A percentile compares a stretch with the other conserved stretches of the same genome.
phyloP scores from a whole-genome alignment of 2,329 filamentous ascomycete genomes.

The Gliomastix tumulicola region DNA sequence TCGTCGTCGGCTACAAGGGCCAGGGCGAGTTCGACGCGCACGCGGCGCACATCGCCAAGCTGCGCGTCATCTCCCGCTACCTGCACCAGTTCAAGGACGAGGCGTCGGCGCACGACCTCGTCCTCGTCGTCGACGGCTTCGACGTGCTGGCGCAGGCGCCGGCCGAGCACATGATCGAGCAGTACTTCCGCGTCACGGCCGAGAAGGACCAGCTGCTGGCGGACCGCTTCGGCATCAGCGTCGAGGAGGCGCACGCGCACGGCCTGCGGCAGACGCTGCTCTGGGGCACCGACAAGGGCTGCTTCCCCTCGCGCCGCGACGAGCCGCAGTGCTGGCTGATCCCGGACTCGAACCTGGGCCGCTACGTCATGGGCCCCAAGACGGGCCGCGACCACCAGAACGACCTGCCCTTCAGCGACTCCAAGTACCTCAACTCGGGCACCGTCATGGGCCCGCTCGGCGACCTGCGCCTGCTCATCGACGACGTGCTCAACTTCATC shows the following conservation, averaged over 20 bases:
- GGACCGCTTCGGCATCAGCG: conserved; percentile 9
- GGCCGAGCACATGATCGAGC: conserved; percentile 11
- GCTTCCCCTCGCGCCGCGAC: conserved; percentile 5
- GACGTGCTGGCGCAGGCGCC: conserved; percentile 15
- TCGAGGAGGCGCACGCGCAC: conserved; percentile 8
- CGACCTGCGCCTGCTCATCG: conserved; percentile 11
- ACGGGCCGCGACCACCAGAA: conserved; percentile 8
- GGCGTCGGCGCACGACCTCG: conserved; percentile 11
- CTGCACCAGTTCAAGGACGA: conserved; percentile 4
- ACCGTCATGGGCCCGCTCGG: conserved; percentile 12
- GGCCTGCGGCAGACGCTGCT: conserved; percentile 12
- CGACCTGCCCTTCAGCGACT: conserved; percentile 6
- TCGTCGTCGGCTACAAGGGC: conserved; percentile 11
- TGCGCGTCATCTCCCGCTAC: conserved; percentile 9
- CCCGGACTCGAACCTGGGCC: conserved; percentile 9
- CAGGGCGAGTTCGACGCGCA: conserved; percentile 8
- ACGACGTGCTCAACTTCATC: conserved; percentile 7
- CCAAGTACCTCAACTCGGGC: conserved; percentile 13
- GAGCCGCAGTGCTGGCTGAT: conserved; percentile 12
- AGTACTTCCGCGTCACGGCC: conserved; percentile 10
- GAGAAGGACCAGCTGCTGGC: conserved; percentile 10
- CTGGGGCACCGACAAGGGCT: conserved; percentile 13
- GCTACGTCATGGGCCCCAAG: conserved; percentile 9
- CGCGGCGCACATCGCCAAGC: conserved; percentile 11
- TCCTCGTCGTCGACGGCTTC: conserved; percentile 13